Evolutionary conservation across 768 basidiomycete genomes (phyloP).

Genomic region (Wakefieldia striispora): DNA sequence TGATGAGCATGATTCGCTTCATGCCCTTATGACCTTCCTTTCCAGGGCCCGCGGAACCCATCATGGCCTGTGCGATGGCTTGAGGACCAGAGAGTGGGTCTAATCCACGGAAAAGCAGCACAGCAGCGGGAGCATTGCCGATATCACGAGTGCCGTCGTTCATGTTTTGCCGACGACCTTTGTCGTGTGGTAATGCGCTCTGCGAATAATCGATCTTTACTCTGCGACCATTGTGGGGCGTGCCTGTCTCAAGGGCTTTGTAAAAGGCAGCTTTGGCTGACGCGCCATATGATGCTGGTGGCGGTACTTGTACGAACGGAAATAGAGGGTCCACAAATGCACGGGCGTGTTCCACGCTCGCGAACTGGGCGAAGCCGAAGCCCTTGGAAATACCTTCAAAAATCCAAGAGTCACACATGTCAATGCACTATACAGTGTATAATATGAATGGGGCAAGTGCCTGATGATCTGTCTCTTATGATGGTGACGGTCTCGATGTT

Average conservation of each 20-base stretch:
- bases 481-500: slow-evolving; percentile 88
- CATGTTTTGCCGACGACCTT: slow-evolving; percentile 59
- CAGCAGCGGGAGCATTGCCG: slow-evolving; percentile 76
- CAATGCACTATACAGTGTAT: slow-evolving; percentile 64
- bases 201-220: slow-evolving; percentile 97
- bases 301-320: slow-evolving; percentile 91
- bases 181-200: slow-evolving; percentile 71
- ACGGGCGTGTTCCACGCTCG: slow-evolving; percentile 79
- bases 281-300: slow-evolving; percentile 84
- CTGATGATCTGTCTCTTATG: slow-evolving; percentile 94
- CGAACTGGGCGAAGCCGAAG: slow-evolving; percentile 96
- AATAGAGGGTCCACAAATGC: slow-evolving; percentile 89
- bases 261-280: slow-evolving; percentile 69
- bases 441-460: slow-evolving; percentile 86
- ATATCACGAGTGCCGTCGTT: slow-evolving; percentile 98
- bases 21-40: slow-evolving; percentile 84
- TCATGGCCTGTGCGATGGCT: slow-evolving; percentile 82
- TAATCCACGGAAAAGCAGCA: slow-evolving; percentile 87
- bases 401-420: slow-evolving; percentile 67
- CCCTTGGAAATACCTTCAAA: slow-evolving; percentile 89
- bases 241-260: slow-evolving; percentile 69
- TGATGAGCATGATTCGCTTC: slow-evolving; percentile 83
- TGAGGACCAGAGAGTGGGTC: slow-evolving; percentile 86
- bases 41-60: slow-evolving; percentile 72
- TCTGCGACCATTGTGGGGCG: slow-evolving; percentile 73